These are phyloP conservation scores for Venturiaceae sp. DNA, from an alignment of 2,329 filamentous ascomycete species.

Conservation along the genomic window DNA sequence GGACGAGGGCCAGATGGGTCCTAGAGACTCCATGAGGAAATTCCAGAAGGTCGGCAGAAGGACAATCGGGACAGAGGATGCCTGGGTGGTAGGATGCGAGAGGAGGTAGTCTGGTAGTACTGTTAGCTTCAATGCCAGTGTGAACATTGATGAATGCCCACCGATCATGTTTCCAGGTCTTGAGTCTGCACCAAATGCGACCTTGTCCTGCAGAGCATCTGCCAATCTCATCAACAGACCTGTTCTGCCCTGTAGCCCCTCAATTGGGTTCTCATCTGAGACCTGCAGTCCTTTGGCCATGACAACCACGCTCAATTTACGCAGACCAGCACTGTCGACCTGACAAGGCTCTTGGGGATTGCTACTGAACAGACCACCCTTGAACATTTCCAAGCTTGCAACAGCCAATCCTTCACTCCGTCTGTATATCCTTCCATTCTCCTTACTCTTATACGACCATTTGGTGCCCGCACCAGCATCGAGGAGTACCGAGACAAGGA, in stretches of 20 bases:
- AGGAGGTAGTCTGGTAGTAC: slow-evolving; percentile 70
- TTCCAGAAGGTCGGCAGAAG: slow-evolving; percentile 83
- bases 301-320: slow-evolving; percentile 60
- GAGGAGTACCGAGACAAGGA: slow-evolving; percentile 69
- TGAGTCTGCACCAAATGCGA: slow-evolving; percentile 75
- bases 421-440: slow-evolving; percentile 72
- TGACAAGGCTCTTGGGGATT: slow-evolving; percentile 72
- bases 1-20: slow-evolving; percentile 79
- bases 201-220: slow-evolving; percentile 66
- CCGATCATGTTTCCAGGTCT: slow-evolving; percentile 92
- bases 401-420: slow-evolving; percentile 84
- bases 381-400: slow-evolving; percentile 83
- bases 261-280: slow-evolving; percentile 66
- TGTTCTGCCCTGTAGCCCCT: slow-evolving; percentile 76
- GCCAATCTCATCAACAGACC: slow-evolving; percentile 67
- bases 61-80: slow-evolving; percentile 79
- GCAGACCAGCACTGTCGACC: slow-evolving; percentile 76
- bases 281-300: slow-evolving; percentile 82
- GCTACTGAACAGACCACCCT: slow-evolving; percentile 79
- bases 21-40: slow-evolving; percentile 77
- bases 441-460: slow-evolving; percentile 89
- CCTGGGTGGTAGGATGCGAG: slow-evolving; percentile 80
- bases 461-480: slow-evolving; percentile 82
- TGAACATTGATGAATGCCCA: slow-evolving; percentile 32
- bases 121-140: slow-evolving; percentile 12